Percentiles rank a stretch among this genome's conserved stretches.
Evolutionary conservation across 805 yeast genomes (phyloP).

Genomic region (Nakazawaea sp.): DNA sequence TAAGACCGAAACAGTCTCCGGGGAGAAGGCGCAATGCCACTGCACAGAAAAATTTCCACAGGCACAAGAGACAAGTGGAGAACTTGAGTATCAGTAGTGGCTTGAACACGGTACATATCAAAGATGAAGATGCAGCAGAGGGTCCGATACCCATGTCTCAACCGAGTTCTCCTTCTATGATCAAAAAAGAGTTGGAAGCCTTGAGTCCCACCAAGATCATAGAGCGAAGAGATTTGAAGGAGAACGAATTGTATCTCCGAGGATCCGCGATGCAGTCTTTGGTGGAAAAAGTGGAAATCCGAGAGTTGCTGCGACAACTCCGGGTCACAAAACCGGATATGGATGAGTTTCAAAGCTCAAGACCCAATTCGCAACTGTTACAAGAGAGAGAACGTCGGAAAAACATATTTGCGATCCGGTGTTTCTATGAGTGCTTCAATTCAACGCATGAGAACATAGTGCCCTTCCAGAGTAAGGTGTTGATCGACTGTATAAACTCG

Average conservation of each 20-base stretch:
- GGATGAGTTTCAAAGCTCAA: not conserved
- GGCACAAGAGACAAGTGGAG: not conserved
- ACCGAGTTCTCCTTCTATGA: too few species aligned
- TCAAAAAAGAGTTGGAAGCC: too few species aligned
- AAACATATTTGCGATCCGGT: constrained; percentile 18
- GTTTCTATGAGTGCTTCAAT: constrained; percentile 18
- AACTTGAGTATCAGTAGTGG: constrained; percentile 11
- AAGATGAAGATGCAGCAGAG: not conserved
- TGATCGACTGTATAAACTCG: not conserved
- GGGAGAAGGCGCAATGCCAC: not conserved
- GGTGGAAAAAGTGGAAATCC: not conserved
- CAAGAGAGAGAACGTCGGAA: constrained; percentile 16
- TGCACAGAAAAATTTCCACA: not conserved
- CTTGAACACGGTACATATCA: constrained; percentile 6
- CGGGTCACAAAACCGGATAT: constrained; percentile 5
- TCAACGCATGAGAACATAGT: constrained; percentile 5
- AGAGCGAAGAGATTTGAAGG: not conserved
- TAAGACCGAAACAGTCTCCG: not conserved
- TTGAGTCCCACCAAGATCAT: not conserved
- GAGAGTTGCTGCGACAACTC: constrained; percentile 2
- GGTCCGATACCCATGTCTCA: not conserved
- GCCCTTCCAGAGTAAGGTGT: not conserved
- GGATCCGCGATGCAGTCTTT: constrained; percentile 1
- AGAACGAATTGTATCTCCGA: not conserved
- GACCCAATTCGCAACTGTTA: constrained; percentile 1